These are phyloP conservation scores for Gastrolobium bilobum DNA, from an alignment of 306 rosid species.

Conservation along the genomic window DNA sequence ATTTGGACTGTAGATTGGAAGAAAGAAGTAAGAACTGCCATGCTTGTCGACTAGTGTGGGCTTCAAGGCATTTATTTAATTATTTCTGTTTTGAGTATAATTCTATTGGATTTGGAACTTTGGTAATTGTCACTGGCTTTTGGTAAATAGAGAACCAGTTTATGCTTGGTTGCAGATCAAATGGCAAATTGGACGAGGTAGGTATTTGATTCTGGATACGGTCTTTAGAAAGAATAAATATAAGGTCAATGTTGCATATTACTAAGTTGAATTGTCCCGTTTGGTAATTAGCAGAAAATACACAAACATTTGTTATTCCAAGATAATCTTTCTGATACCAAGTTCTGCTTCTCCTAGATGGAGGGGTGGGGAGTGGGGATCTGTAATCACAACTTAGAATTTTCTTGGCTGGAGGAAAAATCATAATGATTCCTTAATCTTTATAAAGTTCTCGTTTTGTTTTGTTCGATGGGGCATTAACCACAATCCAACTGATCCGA, in stretches of 20 bases:
- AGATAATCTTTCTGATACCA: background rate
- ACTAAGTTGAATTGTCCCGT: constrained; percentile 5
- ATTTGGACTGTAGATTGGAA: background rate
- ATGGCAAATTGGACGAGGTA: background rate
- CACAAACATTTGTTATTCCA: background rate
- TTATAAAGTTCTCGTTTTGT: background rate
- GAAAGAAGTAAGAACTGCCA: background rate
- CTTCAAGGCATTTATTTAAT: no score
- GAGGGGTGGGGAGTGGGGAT: background rate
- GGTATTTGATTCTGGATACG: background rate
- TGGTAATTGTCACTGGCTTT: background rate
- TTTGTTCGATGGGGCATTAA: constrained; percentile 15
- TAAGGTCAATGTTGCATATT: background rate
- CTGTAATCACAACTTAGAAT: background rate
- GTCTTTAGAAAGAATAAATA: background rate
- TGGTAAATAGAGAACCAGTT: background rate
- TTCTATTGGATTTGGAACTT: constrained; percentile 13
- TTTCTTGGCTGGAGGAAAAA: background rate
- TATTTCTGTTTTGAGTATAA: constrained; percentile 2
- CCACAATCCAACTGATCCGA: background rate
- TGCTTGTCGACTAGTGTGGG: background rate
- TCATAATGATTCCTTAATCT: background rate
- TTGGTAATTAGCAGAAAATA: constrained; percentile 20
- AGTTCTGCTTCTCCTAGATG: background rate
- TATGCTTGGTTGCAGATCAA: background rate